Conservation (phyloP, 1,284 basidiomycete species). For the Boletus smithii region DNA sequence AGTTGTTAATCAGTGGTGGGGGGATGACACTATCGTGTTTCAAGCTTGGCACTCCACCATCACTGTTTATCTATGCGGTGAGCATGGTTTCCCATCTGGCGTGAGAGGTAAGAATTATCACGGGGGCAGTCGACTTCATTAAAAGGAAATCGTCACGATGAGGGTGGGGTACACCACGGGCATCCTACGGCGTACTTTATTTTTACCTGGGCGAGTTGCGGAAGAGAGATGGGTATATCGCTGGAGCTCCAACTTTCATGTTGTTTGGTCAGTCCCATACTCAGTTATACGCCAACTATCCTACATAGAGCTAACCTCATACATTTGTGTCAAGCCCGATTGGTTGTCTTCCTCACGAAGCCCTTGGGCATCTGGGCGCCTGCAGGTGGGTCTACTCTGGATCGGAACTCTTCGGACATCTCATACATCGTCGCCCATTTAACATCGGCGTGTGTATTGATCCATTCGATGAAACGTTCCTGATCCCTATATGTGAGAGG, state of each 20-base stretch:
- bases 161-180: too few species aligned
- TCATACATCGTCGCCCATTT: slow-evolving; percentile 74
- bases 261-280: neutral
- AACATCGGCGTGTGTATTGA: slow-evolving; percentile 69
- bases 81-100: too few species aligned
- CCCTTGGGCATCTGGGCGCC: slow-evolving; percentile 48
- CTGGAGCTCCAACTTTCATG: slow-evolving; percentile 1
- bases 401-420: slow-evolving; percentile 55
- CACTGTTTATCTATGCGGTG: slow-evolving; percentile 12
- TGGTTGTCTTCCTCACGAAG: slow-evolving; percentile 17
- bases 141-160: too few species aligned
- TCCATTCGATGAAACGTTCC: slow-evolving; percentile 78
- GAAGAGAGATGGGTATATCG: too few species aligned
- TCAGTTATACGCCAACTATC: neutral
- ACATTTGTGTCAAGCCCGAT: neutral
- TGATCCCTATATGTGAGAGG: slow-evolving; percentile 22
- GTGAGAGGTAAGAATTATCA: too few species aligned
- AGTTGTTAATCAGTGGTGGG: neutral
- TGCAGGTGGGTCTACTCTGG: slow-evolving; percentile 35
- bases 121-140: too few species aligned
- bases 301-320: slow-evolving; percentile 8
- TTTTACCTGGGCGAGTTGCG: too few species aligned
- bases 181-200: too few species aligned
- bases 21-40: neutral
- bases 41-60: neutral